phyloP scores from a whole-genome alignment of 345 rosid genomes.

The Psidium guajava region DNA sequence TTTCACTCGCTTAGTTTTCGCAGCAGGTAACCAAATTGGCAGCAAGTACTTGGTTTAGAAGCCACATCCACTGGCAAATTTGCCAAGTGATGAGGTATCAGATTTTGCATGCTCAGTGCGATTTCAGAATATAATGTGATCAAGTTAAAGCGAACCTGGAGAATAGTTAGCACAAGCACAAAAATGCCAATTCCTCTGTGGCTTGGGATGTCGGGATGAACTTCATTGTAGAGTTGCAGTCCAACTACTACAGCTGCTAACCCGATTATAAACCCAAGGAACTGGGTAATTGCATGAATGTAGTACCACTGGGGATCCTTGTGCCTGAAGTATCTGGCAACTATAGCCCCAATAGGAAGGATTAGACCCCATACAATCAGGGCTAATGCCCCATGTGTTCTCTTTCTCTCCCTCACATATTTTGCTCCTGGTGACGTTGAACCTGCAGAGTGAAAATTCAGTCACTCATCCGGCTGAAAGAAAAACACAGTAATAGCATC shows the following conservation, averaged over 20 bases:
- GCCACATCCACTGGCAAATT: not conserved
- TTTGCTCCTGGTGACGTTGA: slow-evolving; percentile 15
- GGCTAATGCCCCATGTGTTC: slow-evolving; percentile 63
- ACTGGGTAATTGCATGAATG: slow-evolving; percentile 53
- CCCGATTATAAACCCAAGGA: slow-evolving; percentile 58
- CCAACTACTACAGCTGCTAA: slow-evolving; percentile 60
- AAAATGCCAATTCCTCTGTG: slow-evolving; percentile 89
- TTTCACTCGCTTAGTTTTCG: not conserved
- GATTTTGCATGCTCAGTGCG: not conserved
- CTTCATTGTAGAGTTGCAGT: slow-evolving; percentile 39
- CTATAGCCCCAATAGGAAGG: slow-evolving; percentile 68
- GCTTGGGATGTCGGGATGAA: slow-evolving; percentile 37
- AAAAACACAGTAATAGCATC: not conserved
- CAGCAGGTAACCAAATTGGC: not conserved
- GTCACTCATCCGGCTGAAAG: not conserved
- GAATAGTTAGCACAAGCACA: slow-evolving; percentile 50
- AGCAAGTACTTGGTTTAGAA: not conserved
- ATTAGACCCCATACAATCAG: slow-evolving; percentile 68
- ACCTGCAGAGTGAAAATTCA: slow-evolving; percentile 14
- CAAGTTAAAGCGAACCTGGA: slow-evolving; percentile 47
- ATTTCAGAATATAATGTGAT: not conserved
- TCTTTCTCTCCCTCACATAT: slow-evolving; percentile 36
- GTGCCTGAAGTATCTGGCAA: slow-evolving; percentile 72
- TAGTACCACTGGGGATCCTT: slow-evolving; percentile 88
- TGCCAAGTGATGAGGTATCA: not conserved